phyloP scores from a whole-genome alignment of 495 filamentous ascomycete genomes.

The Neurospora sp. region DNA sequence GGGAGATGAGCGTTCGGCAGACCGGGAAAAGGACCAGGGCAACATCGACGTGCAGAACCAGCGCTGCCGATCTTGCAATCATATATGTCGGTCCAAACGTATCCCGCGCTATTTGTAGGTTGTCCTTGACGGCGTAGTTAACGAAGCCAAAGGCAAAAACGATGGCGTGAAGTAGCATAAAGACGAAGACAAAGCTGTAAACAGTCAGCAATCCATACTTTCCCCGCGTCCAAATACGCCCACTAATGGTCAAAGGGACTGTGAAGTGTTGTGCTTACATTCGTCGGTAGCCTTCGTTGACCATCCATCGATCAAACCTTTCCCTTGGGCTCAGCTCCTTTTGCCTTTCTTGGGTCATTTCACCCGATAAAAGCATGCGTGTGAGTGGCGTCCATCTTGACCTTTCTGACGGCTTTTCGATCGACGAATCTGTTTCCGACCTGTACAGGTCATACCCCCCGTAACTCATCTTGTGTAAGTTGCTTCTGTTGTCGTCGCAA shows the following conservation, averaged over 20 bases:
- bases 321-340: slow-evolving; percentile 46
- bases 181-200: slow-evolving; percentile 57
- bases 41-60: slow-evolving; percentile 67
- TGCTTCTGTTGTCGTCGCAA: slow-evolving; percentile 4
- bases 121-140: slow-evolving; percentile 66
- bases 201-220: slow-evolving; percentile 11
- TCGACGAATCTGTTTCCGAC: slow-evolving; percentile 11
- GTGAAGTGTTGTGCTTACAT: slow-evolving; percentile 38
- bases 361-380: slow-evolving; percentile 57
- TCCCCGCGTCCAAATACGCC: neutral
- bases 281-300: slow-evolving; percentile 66
- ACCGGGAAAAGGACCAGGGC: slow-evolving; percentile 68
- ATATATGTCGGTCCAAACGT: slow-evolving; percentile 62
- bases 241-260: neutral
- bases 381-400: slow-evolving; percentile 62
- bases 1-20: slow-evolving; percentile 67
- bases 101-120: slow-evolving; percentile 46
- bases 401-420: slow-evolving; percentile 43
- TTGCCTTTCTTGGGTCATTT: slow-evolving; percentile 54
- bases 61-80: slow-evolving; percentile 58
- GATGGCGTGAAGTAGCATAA: slow-evolving; percentile 54
- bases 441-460: slow-evolving; percentile 20
- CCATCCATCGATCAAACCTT: slow-evolving; percentile 56
- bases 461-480: slow-evolving; percentile 33
- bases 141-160: slow-evolving; percentile 67